Evolutionary conservation across 2,329 filamentous ascomycete species (phyloP), one percentile per base, ranked within the genome.

Genomic region (Colletotrichum endophyticum): DNA sequence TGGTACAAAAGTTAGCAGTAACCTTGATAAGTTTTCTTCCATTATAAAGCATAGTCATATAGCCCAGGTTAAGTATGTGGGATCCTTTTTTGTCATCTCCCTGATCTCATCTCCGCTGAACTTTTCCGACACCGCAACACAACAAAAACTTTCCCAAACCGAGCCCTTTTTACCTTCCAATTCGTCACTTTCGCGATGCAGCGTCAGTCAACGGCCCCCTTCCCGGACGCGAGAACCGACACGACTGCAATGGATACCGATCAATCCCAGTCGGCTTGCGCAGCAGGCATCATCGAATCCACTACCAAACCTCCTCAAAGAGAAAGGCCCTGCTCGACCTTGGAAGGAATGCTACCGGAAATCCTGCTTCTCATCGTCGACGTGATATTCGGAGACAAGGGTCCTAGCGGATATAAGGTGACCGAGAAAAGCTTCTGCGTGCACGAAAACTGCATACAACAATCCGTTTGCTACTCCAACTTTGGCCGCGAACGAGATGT

Each of bases 381-480:
- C 39, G 39, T 19, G 39, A 44, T 44, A 1, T 44, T 44, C 39
- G 39, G 39, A 44, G 39, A 44, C 39, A 44, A 1, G 39, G 39
- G 39, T 1, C 2, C 39, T 19, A 44, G 39, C n/a, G 39, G 39
- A 1, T 44, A 44, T 3, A 44, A 44, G 1, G 1, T 0, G 16
- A 44, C 39, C 5, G 39, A 44, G 39, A 44, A 0, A 44, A 44
- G 39, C 39, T 44, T 19, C 39, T 44, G 39, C 39, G 3, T 0
- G 3, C 0, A 44, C 16, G 8, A n/a, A 44, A 44, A 44, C 39
- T 44, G 39, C 16, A 0, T 0, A 1, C 0, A 11, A 44, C 39
- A 44, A 44, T 44, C 39, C 39, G 39, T 44, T 44, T 44, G 39
- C 8, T 44, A 44, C 39, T 11, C 39, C 39, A 44, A n/a, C 16